Evolutionary conservation across 805 yeast species (phyloP), one percentile per base, ranked within the genome.

Genomic region (Metschnikowia chrysomelidarum): DNA sequence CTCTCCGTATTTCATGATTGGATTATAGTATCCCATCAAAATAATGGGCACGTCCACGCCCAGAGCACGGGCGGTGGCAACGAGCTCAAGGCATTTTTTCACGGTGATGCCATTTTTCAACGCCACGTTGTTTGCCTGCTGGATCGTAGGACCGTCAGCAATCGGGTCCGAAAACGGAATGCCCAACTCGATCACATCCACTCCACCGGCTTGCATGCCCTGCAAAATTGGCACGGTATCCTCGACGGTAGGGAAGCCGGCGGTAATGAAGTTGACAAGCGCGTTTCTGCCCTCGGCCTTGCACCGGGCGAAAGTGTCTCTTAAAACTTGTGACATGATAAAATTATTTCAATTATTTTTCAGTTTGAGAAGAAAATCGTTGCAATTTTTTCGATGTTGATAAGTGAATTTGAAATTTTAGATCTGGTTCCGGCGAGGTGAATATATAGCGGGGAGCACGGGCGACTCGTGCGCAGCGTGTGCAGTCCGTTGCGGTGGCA

Each of bases 111-210:
- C 95, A 52, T 93, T 91, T 17, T 76, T 72, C 45, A 93, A 71
- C 13, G 98, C 93, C n/a, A 66, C 69, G 14, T 76, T 76, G 65
- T 89, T 89, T 24, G 98, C 87, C 21, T 69, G 79, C 67, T 93
- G 98, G 53, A 93, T 93, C 12, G 95, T 87, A 24, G 98, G 95
- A 30, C 99, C 99, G 61, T 93, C 99, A 21, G 98, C 99, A 59
- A 93, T 88, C 24, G 99, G 98, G 59, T 93, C 99, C 15, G 96
- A 82, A 60, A 93, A 93, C 30, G 99, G 99, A 58, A 93, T 67
- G 44, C 99, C 98, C 30, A 93, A 67, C 65, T 93, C 99, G 49
- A 93, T 87, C 43, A 93, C 75, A 56, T 93, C 98, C 24, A 85
- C 94, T 38, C 99, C 99, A 47, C 96, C 97, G 19, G 76, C 85